phyloP scores from a whole-genome alignment of 345 rosid genomes.

The Salix viminalis region DNA sequence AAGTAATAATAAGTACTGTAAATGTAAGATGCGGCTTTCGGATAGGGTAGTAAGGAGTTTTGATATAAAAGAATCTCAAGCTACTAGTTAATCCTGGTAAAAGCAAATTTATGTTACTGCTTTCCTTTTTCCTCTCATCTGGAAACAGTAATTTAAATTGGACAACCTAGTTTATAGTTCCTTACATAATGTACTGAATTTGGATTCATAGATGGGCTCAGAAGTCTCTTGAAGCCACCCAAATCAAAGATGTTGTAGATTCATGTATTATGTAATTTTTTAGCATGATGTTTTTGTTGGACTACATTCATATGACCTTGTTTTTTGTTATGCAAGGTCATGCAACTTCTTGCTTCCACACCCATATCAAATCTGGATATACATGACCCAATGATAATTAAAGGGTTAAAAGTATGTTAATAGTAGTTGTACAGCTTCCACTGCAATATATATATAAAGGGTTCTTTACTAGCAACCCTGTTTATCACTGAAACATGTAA shows the following conservation, averaged over 20 bases:
- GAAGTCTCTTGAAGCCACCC: neutral
- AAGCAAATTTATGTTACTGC: no score
- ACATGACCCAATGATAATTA: constrained; percentile 1
- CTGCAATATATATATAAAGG: neutral
- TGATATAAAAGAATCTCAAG: no score
- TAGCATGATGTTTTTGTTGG: no score
- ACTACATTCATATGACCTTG: no score
- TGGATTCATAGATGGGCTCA: neutral
- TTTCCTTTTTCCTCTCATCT: neutral
- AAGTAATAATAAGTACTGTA: no score
- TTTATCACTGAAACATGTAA: neutral
- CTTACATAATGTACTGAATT: neutral
- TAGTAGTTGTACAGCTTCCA: neutral
- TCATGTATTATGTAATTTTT: neutral
- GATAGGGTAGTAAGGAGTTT: no score
- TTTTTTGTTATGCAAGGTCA: neutral
- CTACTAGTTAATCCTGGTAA: no score
- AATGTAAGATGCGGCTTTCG: no score
- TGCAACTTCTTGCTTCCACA: neutral
- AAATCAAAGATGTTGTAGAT: neutral
- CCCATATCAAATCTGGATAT: neutral
- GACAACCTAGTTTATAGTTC: neutral
- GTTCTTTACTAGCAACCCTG: neutral
- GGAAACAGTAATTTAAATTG: neutral
- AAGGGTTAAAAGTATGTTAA: constrained; percentile 4